phyloP scores from a whole-genome alignment of 192 early-diverging fungal species.

The Coemansia sp. region DNA sequence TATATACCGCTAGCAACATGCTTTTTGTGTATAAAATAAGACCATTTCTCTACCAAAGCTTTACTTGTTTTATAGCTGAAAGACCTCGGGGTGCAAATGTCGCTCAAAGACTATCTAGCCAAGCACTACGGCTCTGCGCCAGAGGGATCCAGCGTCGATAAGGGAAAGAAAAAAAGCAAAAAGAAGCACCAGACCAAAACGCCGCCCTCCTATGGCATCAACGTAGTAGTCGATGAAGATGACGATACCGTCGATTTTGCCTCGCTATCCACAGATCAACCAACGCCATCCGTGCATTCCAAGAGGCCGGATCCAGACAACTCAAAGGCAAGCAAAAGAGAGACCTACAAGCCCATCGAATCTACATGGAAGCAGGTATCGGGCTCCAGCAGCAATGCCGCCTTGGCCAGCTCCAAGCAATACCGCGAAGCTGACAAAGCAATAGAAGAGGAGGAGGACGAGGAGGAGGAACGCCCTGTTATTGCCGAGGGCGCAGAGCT shows the following conservation, averaged over 20 bases:
- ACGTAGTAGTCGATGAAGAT: constrained; percentile 27
- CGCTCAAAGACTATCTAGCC: constrained; percentile 42
- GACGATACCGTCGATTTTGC: constrained; percentile 9
- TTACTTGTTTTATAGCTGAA: too few species aligned
- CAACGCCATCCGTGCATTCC: neutral
- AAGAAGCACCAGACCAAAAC: neutral
- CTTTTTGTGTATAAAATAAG: too few species aligned
- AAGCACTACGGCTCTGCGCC: constrained; percentile 42
- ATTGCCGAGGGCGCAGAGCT: constrained; percentile 43
- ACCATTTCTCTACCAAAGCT: too few species aligned
- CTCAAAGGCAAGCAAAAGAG: neutral
- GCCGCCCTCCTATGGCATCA: constrained; percentile 7
- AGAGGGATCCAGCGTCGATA: constrained; percentile 16
- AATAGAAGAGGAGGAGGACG: neutral
- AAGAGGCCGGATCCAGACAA: neutral
- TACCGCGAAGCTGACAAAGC: too few species aligned
- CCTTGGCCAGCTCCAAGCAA: too few species aligned
- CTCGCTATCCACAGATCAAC: too few species aligned
- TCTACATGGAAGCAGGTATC: neutral
- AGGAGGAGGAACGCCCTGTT: constrained; percentile 32
- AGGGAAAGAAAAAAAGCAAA: constrained; percentile 12
- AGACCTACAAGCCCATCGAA: neutral
- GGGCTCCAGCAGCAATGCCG: neutral
- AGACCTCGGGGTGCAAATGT: constrained; percentile 12
- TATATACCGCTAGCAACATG: too few species aligned